phyloP scores from a whole-genome alignment of 768 basidiomycete genomes.

The Rhodosporidiobolus sp. region DNA sequence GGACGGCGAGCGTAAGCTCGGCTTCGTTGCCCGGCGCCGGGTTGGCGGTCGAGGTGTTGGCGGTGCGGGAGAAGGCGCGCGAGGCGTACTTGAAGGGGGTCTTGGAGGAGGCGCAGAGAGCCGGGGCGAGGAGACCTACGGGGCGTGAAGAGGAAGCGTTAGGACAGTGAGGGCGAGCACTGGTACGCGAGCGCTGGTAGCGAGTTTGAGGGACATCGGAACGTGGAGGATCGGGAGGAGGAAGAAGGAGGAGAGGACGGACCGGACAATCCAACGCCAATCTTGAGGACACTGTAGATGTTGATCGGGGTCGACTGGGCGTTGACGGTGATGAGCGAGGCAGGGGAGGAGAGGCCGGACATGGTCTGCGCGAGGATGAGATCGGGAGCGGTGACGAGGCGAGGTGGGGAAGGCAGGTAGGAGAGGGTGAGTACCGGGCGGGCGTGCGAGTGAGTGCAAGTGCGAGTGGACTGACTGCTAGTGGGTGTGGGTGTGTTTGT shows the following conservation, averaged over 20 bases:
- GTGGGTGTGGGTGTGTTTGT: neutral
- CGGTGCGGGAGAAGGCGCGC: neutral
- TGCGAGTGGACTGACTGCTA: neutral
- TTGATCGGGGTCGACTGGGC: conserved; percentile 32
- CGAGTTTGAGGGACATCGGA: conserved; percentile 1
- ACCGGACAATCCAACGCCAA: conserved; percentile 1
- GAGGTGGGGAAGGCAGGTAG: no score
- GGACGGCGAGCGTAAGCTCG: conserved; percentile 10
- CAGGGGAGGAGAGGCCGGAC: conserved; percentile 40
- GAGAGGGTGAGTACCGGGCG: no score
- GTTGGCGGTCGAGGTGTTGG: conserved; percentile 1
- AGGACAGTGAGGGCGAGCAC: no score
- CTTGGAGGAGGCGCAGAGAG: conserved; percentile 21
- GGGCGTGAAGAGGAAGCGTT: neutral
- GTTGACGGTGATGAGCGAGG: conserved; percentile 35
- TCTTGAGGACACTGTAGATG: conserved; percentile 18
- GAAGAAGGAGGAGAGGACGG: neutral
- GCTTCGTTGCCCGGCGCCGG: neutral
- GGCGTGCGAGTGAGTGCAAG: no score
- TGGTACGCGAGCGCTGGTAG: no score
- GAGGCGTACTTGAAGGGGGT: conserved; percentile 26
- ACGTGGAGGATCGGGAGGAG: neutral
- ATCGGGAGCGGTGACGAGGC: no score
- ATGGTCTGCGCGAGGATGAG: conserved; percentile 2
- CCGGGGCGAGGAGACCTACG: conserved; percentile 25